Percentiles rank a stretch among this genome's conserved stretches.
Conservation (phyloP, 176 grass and related monocot species). For the Oryza meridionalis region DNA sequence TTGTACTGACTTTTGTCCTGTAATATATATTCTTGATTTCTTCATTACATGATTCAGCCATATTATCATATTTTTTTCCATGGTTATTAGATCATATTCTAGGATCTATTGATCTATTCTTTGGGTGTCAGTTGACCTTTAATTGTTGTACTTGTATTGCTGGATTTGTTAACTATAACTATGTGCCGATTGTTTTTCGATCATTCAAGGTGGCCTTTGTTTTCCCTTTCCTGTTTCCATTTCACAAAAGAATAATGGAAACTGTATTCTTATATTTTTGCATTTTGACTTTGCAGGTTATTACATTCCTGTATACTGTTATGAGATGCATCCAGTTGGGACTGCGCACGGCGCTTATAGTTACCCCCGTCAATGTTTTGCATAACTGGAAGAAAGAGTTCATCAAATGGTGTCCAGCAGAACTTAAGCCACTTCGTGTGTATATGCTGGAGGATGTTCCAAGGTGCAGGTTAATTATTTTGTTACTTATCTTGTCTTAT, state of each 20-base stretch:
- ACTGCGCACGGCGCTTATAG: slow-evolving; percentile 77
- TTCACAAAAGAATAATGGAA: slow-evolving; percentile 16
- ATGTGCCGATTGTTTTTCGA: neutral
- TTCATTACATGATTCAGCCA: slow-evolving; percentile 22
- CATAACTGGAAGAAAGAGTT: slow-evolving; percentile 97
- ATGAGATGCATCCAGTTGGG: slow-evolving; percentile 75
- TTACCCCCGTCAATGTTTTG: slow-evolving; percentile 98
- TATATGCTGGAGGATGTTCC: slow-evolving; percentile 90
- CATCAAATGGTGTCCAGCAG: slow-evolving; percentile 77
- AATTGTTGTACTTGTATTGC: neutral
- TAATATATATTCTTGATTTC: slow-evolving; percentile 29
- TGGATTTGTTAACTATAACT: slow-evolving; percentile 26
- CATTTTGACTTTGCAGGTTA: slow-evolving; percentile 66
- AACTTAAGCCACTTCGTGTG: slow-evolving; percentile 79
- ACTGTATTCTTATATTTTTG: slow-evolving; percentile 34
- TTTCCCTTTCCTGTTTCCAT: slow-evolving; percentile 24
- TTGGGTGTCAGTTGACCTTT: neutral
- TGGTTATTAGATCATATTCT: neutral
- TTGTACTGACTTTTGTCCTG: slow-evolving; percentile 4
- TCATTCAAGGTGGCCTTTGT: neutral
- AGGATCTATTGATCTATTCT: slow-evolving; percentile 10
- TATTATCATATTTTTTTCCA: slow-evolving; percentile 13
- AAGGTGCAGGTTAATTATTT: slow-evolving; percentile 55
- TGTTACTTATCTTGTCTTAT: slow-evolving; percentile 35
- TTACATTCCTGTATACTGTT: slow-evolving; percentile 91